Evolutionary conservation across 2,329 filamentous ascomycete genomes (phyloP).

Genomic region (Hypoxylon sp.): DNA sequence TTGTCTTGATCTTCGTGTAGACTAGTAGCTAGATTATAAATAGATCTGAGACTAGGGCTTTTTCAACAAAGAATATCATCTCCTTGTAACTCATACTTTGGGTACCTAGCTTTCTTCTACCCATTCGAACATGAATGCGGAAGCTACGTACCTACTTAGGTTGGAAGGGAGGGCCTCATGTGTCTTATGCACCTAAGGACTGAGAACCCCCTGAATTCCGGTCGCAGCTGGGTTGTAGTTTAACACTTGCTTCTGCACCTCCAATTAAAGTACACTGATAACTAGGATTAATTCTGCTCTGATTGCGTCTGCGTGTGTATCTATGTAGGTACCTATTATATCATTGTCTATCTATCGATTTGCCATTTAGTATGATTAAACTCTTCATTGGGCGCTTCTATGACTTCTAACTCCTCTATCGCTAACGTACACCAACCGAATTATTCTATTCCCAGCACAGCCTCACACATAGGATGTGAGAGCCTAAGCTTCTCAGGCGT

Average conservation of each 20-base stretch:
- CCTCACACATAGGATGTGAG: not conserved
- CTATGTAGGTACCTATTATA: not conserved
- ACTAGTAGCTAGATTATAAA: not conserved
- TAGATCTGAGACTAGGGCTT: not conserved
- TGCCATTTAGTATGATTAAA: not conserved
- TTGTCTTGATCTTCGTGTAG: not conserved
- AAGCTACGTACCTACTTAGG: too few relatives aligned
- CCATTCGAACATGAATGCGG: not conserved
- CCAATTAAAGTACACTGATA: not conserved
- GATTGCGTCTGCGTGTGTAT: too few relatives aligned
- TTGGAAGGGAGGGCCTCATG: too few relatives aligned
- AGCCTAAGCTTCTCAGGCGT: not conserved
- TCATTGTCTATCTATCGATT: not conserved
- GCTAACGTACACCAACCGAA: not conserved
- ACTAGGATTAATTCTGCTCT: not conserved
- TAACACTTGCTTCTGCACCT: not conserved
- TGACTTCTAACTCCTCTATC: not conserved
- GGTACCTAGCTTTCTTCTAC: not conserved
- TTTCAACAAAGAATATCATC: not conserved
- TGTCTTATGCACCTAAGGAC: not conserved
- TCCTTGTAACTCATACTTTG: not conserved
- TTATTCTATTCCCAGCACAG: not conserved
- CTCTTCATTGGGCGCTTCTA: not conserved
- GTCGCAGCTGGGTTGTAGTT: not conserved
- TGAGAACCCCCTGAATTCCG: not conserved